These are phyloP conservation scores for Centrapalus pauciflorus DNA, from an alignment of 129 eudicot genomes.

Conservation along the genomic window DNA sequence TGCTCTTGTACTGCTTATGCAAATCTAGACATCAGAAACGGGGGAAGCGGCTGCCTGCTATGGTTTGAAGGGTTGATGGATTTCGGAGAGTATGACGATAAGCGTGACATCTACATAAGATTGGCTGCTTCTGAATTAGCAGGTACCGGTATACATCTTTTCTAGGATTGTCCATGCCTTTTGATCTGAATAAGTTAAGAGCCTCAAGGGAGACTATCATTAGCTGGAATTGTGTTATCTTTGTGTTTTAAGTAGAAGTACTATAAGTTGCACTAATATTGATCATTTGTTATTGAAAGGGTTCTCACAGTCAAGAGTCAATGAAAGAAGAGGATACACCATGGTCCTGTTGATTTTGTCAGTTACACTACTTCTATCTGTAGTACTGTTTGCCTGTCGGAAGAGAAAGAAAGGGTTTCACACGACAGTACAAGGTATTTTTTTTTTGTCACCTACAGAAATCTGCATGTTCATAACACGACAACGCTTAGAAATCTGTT, in stretches of 20 bases:
- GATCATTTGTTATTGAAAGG: not conserved
- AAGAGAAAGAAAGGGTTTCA: not conserved
- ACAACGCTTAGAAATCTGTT: not conserved
- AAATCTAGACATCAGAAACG: slow-evolving; percentile 21
- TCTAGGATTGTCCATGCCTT: too few relatives aligned
- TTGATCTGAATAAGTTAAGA: too few relatives aligned
- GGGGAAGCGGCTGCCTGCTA: slow-evolving; percentile 34
- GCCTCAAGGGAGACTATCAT: too few relatives aligned
- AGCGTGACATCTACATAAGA: slow-evolving; percentile 21
- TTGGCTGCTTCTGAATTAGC: slow-evolving; percentile 22
- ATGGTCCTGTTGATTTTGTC: not conserved
- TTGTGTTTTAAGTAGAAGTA: too few relatives aligned
- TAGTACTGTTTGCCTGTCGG: not conserved
- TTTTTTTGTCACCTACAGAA: too few relatives aligned
- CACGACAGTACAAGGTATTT: not conserved
- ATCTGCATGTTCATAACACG: too few relatives aligned
- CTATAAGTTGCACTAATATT: too few relatives aligned
- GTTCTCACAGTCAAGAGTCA: not conserved
- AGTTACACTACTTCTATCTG: not conserved
- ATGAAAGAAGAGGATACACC: not conserved
- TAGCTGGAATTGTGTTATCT: too few relatives aligned
- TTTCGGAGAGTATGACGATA: slow-evolving; percentile 4
- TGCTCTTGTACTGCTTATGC: slow-evolving; percentile 34
- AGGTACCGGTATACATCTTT: too few relatives aligned
- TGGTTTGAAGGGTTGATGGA: slow-evolving; percentile 33